A percentile compares a stretch with the other conserved stretches of the same genome.
These are phyloP conservation scores for Alternaria solani DNA, from an alignment of 2,329 filamentous ascomycete species.

Conservation along the genomic window DNA sequence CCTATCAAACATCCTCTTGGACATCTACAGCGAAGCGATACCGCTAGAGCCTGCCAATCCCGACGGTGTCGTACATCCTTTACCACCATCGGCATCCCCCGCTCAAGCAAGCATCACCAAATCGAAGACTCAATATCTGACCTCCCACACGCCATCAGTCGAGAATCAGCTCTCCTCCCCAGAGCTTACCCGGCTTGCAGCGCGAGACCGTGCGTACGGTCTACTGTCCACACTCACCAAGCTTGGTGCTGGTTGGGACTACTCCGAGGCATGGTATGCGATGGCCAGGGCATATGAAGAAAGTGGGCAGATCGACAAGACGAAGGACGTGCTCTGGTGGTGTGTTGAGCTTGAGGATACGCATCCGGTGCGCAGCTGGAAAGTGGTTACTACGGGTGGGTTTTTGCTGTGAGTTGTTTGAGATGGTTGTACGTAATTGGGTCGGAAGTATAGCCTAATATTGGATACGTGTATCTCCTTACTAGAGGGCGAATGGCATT, in stretches of 20 bases:
- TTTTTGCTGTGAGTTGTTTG: slow-evolving; percentile 38
- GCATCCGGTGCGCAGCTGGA: slow-evolving; percentile 81
- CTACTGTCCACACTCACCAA: slow-evolving; percentile 85
- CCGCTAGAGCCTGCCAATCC: slow-evolving; percentile 65
- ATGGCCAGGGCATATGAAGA: slow-evolving; percentile 88
- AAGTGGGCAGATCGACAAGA: slow-evolving; percentile 83
- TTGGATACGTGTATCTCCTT: not conserved
- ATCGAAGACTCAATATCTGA: slow-evolving; percentile 55
- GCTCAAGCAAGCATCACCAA: slow-evolving; percentile 5
- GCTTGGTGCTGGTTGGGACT: slow-evolving; percentile 87
- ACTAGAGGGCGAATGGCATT: not conserved
- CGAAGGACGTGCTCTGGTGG: slow-evolving; percentile 96
- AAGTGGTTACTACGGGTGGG: slow-evolving; percentile 61
- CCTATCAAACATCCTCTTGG: slow-evolving; percentile 83
- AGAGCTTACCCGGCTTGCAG: slow-evolving; percentile 82
- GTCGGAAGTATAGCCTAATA: not conserved
- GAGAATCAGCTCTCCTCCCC: slow-evolving; percentile 64
- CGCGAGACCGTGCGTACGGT: slow-evolving; percentile 86
- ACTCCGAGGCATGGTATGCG: slow-evolving; percentile 90
- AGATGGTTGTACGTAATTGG: not conserved
- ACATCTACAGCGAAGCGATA: slow-evolving; percentile 75
- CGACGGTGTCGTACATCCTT: slow-evolving; percentile 18
- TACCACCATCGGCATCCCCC: slow-evolving; percentile 17
- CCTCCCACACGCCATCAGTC: slow-evolving; percentile 57
- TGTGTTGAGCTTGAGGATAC: slow-evolving; percentile 93